Evolutionary conservation across 169 alveolate species (phyloP).

Genomic region (Pseudocohnilembus persalinus): DNA sequence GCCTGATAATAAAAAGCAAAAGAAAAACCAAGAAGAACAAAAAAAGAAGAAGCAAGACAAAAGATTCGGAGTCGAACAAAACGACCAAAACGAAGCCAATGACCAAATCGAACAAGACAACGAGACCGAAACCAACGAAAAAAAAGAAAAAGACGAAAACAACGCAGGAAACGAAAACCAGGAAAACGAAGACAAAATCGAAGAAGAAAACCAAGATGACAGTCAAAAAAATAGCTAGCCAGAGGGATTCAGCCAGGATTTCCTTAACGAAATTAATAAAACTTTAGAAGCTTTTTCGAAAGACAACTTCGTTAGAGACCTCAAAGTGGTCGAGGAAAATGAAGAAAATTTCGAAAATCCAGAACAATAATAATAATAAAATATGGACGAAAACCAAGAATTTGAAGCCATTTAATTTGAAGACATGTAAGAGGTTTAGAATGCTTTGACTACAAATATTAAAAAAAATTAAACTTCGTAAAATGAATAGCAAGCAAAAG

Average conservation of each 20-base stretch:
- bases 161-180: slow-evolving; percentile 54
- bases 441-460: slow-evolving; percentile 44
- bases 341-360: slow-evolving; percentile 54
- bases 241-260: slow-evolving; percentile 28
- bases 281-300: slow-evolving; percentile 12
- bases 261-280: slow-evolving; percentile 9
- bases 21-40: slow-evolving; percentile 55
- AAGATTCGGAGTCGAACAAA: slow-evolving; percentile 61
- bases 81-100: slow-evolving; percentile 68
- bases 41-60: slow-evolving; percentile 60
- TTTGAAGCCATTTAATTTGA: slow-evolving; percentile 41
- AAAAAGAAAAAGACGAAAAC: slow-evolving; percentile 58
- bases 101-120: slow-evolving; percentile 64
- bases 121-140: slow-evolving; percentile 62
- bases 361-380: slow-evolving; percentile 23
- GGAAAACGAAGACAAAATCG: slow-evolving; percentile 50
- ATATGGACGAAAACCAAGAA: slow-evolving; percentile 33
- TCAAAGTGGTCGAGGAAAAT: slow-evolving; percentile 45
- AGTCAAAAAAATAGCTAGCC: too few relatives aligned
- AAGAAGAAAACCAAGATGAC: slow-evolving; percentile 51
- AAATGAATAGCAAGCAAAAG: slow-evolving; percentile 26
- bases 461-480: slow-evolving; percentile 44
- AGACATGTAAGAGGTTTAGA: slow-evolving; percentile 34
- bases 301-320: slow-evolving; percentile 41
- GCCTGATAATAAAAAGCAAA: slow-evolving; percentile 14